A percentile compares a stretch with the other conserved stretches of the same genome.
Evolutionary conservation across 179 eudicot genomes (phyloP).

Genomic region (Gypsophila paniculata): DNA sequence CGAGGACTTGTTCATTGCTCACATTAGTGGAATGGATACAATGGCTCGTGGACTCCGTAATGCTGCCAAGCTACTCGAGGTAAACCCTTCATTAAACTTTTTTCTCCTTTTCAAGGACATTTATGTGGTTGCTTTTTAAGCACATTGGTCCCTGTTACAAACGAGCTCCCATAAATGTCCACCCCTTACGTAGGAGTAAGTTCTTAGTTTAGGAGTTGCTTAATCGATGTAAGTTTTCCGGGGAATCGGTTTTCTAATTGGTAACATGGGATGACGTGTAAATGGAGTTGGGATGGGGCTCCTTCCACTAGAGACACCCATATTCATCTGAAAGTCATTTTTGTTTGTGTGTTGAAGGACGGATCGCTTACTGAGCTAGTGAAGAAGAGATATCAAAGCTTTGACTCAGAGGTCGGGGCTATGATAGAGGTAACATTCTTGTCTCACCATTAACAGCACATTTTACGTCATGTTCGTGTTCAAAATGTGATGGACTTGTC

Average conservation of each 20-base stretch:
- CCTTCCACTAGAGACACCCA: too few relatives aligned
- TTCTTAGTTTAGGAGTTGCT: too few relatives aligned
- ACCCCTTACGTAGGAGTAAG: too few relatives aligned
- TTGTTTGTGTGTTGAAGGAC: conserved; percentile 38
- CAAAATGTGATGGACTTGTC: neutral
- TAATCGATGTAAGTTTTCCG: too few relatives aligned
- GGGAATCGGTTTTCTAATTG: too few relatives aligned
- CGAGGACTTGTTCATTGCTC: conserved; percentile 94
- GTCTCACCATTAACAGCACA: neutral
- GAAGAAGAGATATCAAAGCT: conserved; percentile 82
- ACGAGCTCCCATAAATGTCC: too few relatives aligned
- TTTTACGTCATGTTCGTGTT: neutral
- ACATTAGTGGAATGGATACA: conserved; percentile 94
- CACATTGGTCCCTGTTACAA: too few relatives aligned
- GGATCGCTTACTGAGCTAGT: conserved; percentile 76
- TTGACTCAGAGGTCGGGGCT: conserved; percentile 77
- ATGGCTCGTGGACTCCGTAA: conserved; percentile 94
- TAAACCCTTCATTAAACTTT: conserved; percentile 17
- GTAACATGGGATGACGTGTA: too few relatives aligned
- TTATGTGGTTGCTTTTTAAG: too few relatives aligned
- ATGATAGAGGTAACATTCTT: conserved; percentile 51
- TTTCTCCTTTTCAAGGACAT: too few relatives aligned
- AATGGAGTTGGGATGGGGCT: too few relatives aligned
- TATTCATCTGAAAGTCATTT: neutral
- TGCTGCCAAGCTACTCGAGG: conserved; percentile 90